Conservation (phyloP, 139 green algal genomes). For the Micromonas commoda region DNA sequence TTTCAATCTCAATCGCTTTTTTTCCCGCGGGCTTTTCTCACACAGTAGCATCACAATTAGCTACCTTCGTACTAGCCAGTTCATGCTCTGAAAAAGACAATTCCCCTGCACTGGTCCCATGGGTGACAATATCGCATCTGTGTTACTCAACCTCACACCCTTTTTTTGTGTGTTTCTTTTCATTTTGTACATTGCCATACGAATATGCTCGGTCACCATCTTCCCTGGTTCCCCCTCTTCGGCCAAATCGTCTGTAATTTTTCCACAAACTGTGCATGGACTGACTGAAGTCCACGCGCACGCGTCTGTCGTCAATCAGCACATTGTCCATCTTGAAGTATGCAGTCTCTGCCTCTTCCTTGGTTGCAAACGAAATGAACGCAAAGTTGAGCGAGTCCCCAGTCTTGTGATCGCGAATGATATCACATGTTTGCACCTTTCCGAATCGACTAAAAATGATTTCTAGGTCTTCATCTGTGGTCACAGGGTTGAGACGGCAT, state of each 20-base stretch:
- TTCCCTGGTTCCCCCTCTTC: slow-evolving; percentile 1
- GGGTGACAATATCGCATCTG: too few species aligned
- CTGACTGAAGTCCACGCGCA: slow-evolving; percentile 91
- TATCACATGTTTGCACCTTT: slow-evolving; percentile 76
- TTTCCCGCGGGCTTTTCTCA: too few species aligned
- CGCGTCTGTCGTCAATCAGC: slow-evolving; percentile 92
- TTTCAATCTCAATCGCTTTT: too few species aligned
- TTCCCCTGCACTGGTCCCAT: too few species aligned
- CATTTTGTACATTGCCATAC: too few species aligned
- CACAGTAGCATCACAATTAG: too few species aligned
- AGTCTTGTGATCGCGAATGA: slow-evolving; percentile 93
- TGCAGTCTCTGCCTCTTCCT: slow-evolving; percentile 74
- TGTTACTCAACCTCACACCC: too few species aligned
- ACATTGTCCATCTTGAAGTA: slow-evolving; percentile 99
- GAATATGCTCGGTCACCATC: neutral
- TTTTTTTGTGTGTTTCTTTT: too few species aligned
- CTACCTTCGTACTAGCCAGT: too few species aligned
- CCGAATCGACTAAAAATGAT: slow-evolving; percentile 98
- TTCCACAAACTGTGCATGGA: slow-evolving; percentile 88
- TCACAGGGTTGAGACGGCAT: slow-evolving; percentile 97
- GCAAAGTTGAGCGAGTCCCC: slow-evolving; percentile 91
- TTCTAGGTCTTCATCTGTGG: slow-evolving; percentile 90
- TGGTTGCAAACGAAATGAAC: slow-evolving; percentile 80
- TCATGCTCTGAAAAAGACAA: too few species aligned
- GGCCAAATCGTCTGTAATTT: slow-evolving; percentile 51